A percentile compares a stretch with the other conserved stretches of the same genome.
Evolutionary conservation across 257 asterid genomes (phyloP).

Genomic region (Solanum sejunctum): DNA sequence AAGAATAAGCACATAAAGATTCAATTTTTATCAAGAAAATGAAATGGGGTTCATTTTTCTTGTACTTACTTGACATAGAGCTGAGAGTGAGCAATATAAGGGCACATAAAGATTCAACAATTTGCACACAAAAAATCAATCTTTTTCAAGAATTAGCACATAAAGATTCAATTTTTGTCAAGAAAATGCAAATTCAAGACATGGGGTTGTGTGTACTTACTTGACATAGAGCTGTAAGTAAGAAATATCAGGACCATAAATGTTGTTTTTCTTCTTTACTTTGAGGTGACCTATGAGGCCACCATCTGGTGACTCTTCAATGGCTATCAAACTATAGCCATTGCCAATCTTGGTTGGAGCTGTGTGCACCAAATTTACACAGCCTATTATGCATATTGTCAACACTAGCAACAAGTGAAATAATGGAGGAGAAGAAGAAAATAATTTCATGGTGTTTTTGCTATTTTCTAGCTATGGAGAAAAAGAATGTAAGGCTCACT

Average conservation of each 20-base stretch:
- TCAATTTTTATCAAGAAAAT: neutral
- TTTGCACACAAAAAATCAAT: constrained; percentile 1
- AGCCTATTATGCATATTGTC: constrained; percentile 2
- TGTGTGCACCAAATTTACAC: constrained; percentile 11
- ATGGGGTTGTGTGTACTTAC: constrained; percentile 17
- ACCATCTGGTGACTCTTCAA: constrained; percentile 54
- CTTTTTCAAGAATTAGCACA: constrained; percentile 4
- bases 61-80: constrained; percentile 38
- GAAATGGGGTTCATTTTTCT: neutral
- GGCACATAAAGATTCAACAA: constrained; percentile 6
- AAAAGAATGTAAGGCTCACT: neutral
- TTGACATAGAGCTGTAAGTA: constrained; percentile 75
- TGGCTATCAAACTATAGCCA: constrained; percentile 70
- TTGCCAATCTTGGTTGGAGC: constrained; percentile 48
- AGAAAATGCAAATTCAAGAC: neutral
- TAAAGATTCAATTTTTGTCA: neutral
- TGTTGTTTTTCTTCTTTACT: constrained; percentile 48
- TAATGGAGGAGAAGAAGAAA: constrained; percentile 5
- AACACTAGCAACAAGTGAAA: constrained; percentile 7
- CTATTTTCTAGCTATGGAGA: neutral
- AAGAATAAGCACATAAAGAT: neutral
- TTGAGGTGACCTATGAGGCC: constrained; percentile 76
- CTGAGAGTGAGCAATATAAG: constrained; percentile 64
- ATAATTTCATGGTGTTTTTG: constrained; percentile 6
- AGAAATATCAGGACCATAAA: constrained; percentile 84